Percentiles rank a stretch among this genome's conserved stretches.
Evolutionary conservation across 73 alveolate genomes (phyloP).

Genomic region (Uronychia binucleata): DNA sequence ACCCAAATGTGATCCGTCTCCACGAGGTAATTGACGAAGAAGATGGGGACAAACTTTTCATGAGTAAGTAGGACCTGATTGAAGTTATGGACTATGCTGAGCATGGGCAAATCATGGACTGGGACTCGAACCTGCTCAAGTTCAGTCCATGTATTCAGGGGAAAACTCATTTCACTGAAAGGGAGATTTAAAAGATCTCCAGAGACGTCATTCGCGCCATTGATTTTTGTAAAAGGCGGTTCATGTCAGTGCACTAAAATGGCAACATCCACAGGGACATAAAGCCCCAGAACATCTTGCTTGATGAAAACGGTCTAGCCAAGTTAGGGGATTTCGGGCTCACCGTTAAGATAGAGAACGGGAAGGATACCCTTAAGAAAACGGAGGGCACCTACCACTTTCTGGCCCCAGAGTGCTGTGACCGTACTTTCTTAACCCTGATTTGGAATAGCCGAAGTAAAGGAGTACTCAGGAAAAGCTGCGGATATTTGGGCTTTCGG

Average conservation of each 20-base stretch:
- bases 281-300: slow-evolving; percentile 95
- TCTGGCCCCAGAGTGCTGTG: slow-evolving; percentile 32
- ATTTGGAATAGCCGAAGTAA: slow-evolving; percentile 39
- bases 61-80: slow-evolving; percentile 17
- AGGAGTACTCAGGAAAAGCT: slow-evolving; percentile 90
- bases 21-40: slow-evolving; percentile 79
- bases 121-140: slow-evolving; percentile 84
- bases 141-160: slow-evolving; percentile 64
- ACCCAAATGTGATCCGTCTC: slow-evolving; percentile 73
- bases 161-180: slow-evolving; percentile 60
- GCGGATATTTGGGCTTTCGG: slow-evolving; percentile 98
- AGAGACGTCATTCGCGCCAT: slow-evolving; percentile 80
- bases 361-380: slow-evolving; percentile 2
- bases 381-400: slow-evolving; percentile 33
- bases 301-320: slow-evolving; percentile 80
- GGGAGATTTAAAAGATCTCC: slow-evolving; percentile 54
- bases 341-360: slow-evolving; percentile 37
- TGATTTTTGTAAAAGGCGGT: slow-evolving; percentile 31
- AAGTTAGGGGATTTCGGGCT: slow-evolving; percentile 96
- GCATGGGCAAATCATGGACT: slow-evolving; percentile 88
- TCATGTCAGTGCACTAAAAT: slow-evolving; percentile 76
- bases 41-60: slow-evolving; percentile 63
- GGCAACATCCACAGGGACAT: slow-evolving; percentile 96
- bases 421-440: background rate
- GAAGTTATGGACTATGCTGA: slow-evolving; percentile 87